phyloP scores from a whole-genome alignment of 2,329 filamentous ascomycete genomes.

The Aureobasidium subglaciale region DNA sequence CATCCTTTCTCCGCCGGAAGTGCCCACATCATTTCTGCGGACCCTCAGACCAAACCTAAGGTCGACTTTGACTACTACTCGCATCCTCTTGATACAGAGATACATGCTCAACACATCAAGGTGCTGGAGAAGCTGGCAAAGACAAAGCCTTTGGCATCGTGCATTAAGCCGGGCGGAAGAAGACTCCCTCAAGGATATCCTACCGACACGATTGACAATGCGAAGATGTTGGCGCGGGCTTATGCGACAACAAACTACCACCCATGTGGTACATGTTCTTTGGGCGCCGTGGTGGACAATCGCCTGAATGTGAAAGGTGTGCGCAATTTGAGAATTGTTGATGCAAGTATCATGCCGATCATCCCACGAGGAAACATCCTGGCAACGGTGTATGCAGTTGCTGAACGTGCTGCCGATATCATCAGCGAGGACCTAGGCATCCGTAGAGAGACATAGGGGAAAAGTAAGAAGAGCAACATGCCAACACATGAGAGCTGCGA shows the following conservation, averaged over 20 bases:
- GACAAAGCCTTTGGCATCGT: slow-evolving; percentile 31
- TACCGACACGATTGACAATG: slow-evolving; percentile 18
- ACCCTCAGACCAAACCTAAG: slow-evolving; percentile 18
- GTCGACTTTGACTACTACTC: slow-evolving; percentile 25
- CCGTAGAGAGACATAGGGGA: not conserved
- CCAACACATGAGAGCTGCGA: too few relatives aligned
- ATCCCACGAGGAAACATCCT: slow-evolving; percentile 26
- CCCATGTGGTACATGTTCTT: slow-evolving; percentile 35
- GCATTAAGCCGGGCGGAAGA: slow-evolving; percentile 18
- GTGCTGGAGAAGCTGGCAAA: slow-evolving; percentile 36
- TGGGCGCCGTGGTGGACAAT: slow-evolving; percentile 24
- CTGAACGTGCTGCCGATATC: slow-evolving; percentile 34
- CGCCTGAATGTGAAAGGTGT: slow-evolving; percentile 23
- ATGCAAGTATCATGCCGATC: slow-evolving; percentile 37
- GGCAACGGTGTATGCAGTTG: slow-evolving; percentile 24
- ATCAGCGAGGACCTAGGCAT: slow-evolving; percentile 18
- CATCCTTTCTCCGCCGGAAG: slow-evolving; percentile 24
- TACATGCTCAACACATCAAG: slow-evolving; percentile 23
- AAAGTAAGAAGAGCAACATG: too few relatives aligned
- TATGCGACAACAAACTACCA: slow-evolving; percentile 29
- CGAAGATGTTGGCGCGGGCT: slow-evolving; percentile 18
- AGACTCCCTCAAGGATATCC: slow-evolving; percentile 13
- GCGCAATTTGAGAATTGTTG: slow-evolving; percentile 35
- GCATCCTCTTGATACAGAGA: slow-evolving; percentile 25
- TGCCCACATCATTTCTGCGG: slow-evolving; percentile 22